These are phyloP conservation scores for Aspergillus sp. DNA, from an alignment of 2,329 filamentous ascomycete genomes.

Conservation along the genomic window DNA sequence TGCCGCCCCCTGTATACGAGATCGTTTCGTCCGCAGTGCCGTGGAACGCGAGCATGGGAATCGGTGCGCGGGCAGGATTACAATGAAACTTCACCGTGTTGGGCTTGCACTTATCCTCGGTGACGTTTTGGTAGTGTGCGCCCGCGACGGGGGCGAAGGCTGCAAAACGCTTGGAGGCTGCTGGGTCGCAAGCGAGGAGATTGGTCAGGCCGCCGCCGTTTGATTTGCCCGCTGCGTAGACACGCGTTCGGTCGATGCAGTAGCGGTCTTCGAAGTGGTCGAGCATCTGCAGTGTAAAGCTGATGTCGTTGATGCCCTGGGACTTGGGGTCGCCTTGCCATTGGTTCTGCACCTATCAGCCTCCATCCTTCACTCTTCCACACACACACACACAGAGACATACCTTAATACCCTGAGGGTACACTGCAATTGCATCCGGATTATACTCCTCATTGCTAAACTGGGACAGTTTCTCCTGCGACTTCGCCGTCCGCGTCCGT, in stretches of 20 bases:
- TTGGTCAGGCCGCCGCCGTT: constrained; percentile 50
- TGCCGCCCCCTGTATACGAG: constrained; percentile 30
- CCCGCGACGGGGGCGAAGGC: constrained; percentile 46
- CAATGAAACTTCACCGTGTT: constrained; percentile 16
- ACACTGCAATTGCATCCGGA: constrained; percentile 39
- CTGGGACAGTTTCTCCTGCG: constrained; percentile 38
- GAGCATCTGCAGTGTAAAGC: constrained; percentile 41
- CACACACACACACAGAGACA: constrained; percentile 3
- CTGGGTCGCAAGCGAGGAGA: constrained; percentile 42
- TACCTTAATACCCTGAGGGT: constrained; percentile 35
- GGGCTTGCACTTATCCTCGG: constrained; percentile 12
- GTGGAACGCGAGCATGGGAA: constrained; percentile 26
- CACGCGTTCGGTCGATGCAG: constrained; percentile 40
- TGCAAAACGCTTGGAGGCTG: constrained; percentile 38
- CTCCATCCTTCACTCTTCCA: not conserved
- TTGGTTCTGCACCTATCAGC: not conserved
- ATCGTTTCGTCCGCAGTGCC: constrained; percentile 27
- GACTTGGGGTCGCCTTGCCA: constrained; percentile 11
- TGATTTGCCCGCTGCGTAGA: constrained; percentile 48
- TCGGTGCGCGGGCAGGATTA: constrained; percentile 19
- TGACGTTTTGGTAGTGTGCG: constrained; percentile 35
- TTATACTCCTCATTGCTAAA: constrained; percentile 42
- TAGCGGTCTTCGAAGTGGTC: constrained; percentile 31
- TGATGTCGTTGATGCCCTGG: constrained; percentile 31
- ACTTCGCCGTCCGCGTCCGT: constrained; percentile 28